Conservation (phyloP, 129 eudicot species). For the Dittrichia graveolens region DNA sequence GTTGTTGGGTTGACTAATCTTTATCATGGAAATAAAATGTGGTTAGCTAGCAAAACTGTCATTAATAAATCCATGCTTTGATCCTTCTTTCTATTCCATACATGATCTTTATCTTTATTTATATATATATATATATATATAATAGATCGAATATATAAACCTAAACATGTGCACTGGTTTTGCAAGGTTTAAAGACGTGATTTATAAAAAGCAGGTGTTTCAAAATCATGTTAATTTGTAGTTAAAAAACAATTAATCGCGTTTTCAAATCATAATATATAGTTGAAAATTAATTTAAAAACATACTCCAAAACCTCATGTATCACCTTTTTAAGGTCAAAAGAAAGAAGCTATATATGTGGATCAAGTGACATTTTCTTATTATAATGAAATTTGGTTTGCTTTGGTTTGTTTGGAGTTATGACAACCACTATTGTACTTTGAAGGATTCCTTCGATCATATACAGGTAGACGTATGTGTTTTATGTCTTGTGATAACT, state of each 20-base stretch:
- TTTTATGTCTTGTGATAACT: too few species aligned
- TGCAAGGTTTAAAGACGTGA: too few species aligned
- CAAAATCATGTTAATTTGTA: too few species aligned
- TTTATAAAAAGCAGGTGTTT: too few species aligned
- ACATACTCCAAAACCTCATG: not conserved
- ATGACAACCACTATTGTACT: not conserved
- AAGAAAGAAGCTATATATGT: conserved; percentile 21
- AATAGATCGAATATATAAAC: not conserved
- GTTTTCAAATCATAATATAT: too few species aligned
- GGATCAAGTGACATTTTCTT: conserved; percentile 24
- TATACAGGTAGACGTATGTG: not conserved
- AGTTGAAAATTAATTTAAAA: too few species aligned
- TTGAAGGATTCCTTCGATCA: not conserved
- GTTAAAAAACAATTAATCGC: too few species aligned
- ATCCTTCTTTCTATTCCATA: not conserved
- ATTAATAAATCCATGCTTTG: not conserved
- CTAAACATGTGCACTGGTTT: too few species aligned
- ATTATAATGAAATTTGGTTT: conserved; percentile 15
- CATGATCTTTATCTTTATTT: not conserved
- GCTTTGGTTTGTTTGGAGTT: not conserved
- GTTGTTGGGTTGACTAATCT: conserved; percentile 30
- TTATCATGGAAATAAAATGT: not conserved
- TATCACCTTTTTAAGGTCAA: conserved; percentile 29
- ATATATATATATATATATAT: too few species aligned
- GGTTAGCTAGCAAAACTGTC: not conserved